Percentiles rank a stretch among this genome's conserved stretches.
Evolutionary conservation across 2,329 filamentous ascomycete genomes (phyloP).

Genomic region (Huntiella bhutanensis): DNA sequence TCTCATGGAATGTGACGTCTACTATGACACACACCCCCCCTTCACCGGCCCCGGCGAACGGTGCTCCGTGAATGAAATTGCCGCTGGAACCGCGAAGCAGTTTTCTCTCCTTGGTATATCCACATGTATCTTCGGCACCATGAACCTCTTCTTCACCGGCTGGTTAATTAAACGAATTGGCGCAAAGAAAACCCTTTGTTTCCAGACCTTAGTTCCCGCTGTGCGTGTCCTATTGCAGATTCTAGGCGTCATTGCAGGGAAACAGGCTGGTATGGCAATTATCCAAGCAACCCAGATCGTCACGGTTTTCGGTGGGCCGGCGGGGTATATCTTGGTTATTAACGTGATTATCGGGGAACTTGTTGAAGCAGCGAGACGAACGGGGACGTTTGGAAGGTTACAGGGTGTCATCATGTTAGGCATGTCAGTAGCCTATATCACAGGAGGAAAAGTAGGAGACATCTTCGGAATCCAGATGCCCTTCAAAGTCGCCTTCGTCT

Average conservation of each 20-base stretch:
- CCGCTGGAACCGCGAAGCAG: slow-evolving; percentile 42
- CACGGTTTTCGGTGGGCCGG: slow-evolving; percentile 47
- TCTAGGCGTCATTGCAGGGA: slow-evolving; percentile 42
- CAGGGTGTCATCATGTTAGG: slow-evolving; percentile 51
- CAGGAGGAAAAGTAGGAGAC: slow-evolving; percentile 47
- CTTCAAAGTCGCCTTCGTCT: slow-evolving; percentile 41
- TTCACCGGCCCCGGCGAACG: slow-evolving; percentile 29
- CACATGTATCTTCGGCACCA: slow-evolving; percentile 47
- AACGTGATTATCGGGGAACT: slow-evolving; percentile 52
- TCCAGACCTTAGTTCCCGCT: slow-evolving; percentile 46
- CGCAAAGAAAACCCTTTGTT: slow-evolving; percentile 39
- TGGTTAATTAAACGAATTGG: slow-evolving; percentile 49
- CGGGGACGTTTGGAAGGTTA: slow-evolving; percentile 44
- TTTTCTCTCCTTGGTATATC: slow-evolving; percentile 47
- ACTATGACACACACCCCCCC: slow-evolving; percentile 39
- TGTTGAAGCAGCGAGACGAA: slow-evolving; percentile 38
- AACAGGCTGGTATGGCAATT: slow-evolving; percentile 43
- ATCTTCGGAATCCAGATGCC: slow-evolving; percentile 42
- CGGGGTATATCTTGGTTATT: slow-evolving; percentile 48
- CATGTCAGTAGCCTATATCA: slow-evolving; percentile 42
- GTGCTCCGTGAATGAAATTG: slow-evolving; percentile 42
- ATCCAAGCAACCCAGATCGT: slow-evolving; percentile 50
- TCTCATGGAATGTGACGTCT: slow-evolving; percentile 53
- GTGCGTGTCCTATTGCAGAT: slow-evolving; percentile 45
- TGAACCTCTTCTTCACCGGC: slow-evolving; percentile 49